Evolutionary conservation across 2,329 filamentous ascomycete genomes (phyloP).

Genomic region (Botrytis porri): DNA sequence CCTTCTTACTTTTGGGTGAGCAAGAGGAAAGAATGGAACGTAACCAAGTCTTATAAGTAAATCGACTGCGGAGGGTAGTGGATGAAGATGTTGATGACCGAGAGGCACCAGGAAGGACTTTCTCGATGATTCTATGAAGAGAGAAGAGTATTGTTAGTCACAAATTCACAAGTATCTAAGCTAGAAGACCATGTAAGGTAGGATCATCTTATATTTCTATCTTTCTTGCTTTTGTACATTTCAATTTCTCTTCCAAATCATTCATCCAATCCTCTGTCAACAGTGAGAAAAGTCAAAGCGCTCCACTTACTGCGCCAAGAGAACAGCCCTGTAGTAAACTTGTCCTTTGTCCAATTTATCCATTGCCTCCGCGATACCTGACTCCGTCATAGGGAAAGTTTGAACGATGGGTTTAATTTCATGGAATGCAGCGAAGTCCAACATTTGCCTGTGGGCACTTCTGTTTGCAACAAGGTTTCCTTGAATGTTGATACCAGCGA

Average conservation of each 20-base stretch:
- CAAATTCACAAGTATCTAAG: background rate
- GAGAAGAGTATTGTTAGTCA: background rate
- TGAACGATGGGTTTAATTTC: constrained; percentile 56
- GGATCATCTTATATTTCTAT: constrained; percentile 12
- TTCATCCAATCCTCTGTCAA: background rate
- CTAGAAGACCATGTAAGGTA: background rate
- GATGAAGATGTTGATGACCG: constrained; percentile 4
- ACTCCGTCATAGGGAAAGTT: constrained; percentile 51
- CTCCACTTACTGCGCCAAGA: constrained; percentile 22
- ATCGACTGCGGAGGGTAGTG: background rate
- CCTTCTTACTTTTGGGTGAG: background rate
- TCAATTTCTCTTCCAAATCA: background rate
- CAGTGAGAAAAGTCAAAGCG: background rate
- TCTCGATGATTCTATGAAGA: constrained; percentile 10
- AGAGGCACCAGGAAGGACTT: constrained; percentile 2
- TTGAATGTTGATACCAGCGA: constrained; percentile 21
- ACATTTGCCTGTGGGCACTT: constrained; percentile 55
- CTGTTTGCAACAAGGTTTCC: constrained; percentile 25
- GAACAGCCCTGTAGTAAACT: constrained; percentile 48
- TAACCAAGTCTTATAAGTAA: constrained; percentile 4
- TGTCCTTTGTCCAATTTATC: constrained; percentile 55
- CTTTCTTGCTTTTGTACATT: constrained; percentile 14
- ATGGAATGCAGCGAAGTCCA: constrained; percentile 56
- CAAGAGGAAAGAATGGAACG: constrained; percentile 1
- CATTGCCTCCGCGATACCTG: constrained; percentile 49